Evolutionary conservation across 2,329 filamentous ascomycete genomes (phyloP).

Genomic region (Aspergillus phoenicis): DNA sequence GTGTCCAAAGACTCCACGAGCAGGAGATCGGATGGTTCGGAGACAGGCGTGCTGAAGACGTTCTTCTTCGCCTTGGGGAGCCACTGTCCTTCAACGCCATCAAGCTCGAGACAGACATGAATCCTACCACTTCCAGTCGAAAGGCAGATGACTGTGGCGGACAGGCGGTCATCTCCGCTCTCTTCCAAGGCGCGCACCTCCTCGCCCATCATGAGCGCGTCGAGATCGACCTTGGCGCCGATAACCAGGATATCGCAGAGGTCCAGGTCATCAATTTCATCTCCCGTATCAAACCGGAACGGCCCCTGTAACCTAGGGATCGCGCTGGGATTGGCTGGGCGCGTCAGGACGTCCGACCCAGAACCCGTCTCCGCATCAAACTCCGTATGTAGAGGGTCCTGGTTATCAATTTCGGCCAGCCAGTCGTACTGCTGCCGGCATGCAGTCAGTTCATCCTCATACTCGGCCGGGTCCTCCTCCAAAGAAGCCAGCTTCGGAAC

Average conservation of each 20-base stretch:
- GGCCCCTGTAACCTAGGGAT: constrained; percentile 66
- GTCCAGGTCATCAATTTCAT: constrained; percentile 56
- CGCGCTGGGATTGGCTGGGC: constrained; percentile 56
- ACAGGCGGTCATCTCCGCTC: constrained; percentile 53
- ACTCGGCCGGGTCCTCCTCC: constrained; percentile 43
- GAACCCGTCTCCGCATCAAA: constrained; percentile 42
- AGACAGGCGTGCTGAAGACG: constrained; percentile 44
- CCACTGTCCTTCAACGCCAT: constrained; percentile 66
- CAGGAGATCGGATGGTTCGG: constrained; percentile 47
- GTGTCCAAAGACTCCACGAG: constrained; percentile 51
- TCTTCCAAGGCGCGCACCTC: constrained; percentile 49
- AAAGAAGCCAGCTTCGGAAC: constrained; percentile 66
- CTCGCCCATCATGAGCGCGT: constrained; percentile 55
- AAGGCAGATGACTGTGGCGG: constrained; percentile 60
- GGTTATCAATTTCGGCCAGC: constrained; percentile 58
- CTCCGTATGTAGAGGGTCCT: constrained; percentile 50
- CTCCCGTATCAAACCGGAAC: constrained; percentile 56
- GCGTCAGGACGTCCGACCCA: constrained; percentile 57
- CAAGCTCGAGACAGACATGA: constrained; percentile 62
- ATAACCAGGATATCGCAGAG: constrained; percentile 64
- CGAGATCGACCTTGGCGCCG: constrained; percentile 54
- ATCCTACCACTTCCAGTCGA: constrained; percentile 59
- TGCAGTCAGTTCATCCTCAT: constrained; percentile 50
- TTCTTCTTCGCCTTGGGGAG: constrained; percentile 53
- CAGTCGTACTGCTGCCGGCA: constrained; percentile 61